Evolutionary conservation across 345 rosid genomes (phyloP), one percentile per base, ranked within the genome.

Genomic region (Ceriops tagal): DNA sequence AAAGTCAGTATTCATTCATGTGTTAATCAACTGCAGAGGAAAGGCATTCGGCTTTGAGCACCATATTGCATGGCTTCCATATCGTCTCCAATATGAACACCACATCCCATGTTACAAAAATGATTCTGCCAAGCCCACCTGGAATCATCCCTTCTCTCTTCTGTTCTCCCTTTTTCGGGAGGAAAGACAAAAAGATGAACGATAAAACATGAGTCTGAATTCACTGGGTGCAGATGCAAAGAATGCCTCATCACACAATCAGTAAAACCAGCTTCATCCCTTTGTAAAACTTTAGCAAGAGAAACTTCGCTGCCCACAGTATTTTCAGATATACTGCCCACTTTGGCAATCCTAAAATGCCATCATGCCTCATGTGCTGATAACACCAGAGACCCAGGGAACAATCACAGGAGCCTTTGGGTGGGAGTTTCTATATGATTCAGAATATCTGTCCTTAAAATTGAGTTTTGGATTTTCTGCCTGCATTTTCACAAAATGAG

Each of bases 381-480:
- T 56, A 69, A 90, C 89, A 68, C 98, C 99, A 53, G 97, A 83
- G 56, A 83, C 98, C 99, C 99, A 96, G 51, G 98, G 97, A 79
- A 96, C 98, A 1, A 82, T 67, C 64, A 86, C 30, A 6, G 99
- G 99, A 0, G 97, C 92, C 16, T 68, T 83, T 18, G 99, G 98
- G 73, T 96, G 99, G 63, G 79, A 71, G 74, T 83, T 82, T 80
- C 97, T 83, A 74, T 89, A 96, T 37, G 83, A 46, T 77, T 90
- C 97, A 1, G 98, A 79, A 37, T 96, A 96, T 56, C 67, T 82
- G 80, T 80, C 90, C 83, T 89, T 92, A 58, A 96, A 96, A 68
- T 78, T 96, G 76, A 84, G 53, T 67, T 64, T 86, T 3, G 98
- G 98, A 53, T 79, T 71, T 83, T 92, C 96, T 18, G 91, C 85